Conservation (phyloP, 495 filamentous ascomycete species). For the Penicillium lividum region DNA sequence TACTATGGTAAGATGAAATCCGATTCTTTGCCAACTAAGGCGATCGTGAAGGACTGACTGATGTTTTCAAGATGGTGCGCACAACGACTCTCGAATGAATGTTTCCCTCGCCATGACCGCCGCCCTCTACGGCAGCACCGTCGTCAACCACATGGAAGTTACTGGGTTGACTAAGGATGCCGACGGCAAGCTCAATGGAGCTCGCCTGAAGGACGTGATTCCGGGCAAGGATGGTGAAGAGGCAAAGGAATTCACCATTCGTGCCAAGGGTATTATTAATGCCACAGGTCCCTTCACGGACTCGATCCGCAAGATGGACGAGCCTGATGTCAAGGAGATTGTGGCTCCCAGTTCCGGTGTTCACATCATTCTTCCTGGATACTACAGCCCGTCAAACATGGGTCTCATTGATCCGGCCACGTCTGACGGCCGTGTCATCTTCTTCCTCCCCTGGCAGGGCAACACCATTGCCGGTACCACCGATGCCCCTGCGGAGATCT, state of each 20-base stretch:
- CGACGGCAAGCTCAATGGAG: slow-evolving; percentile 77
- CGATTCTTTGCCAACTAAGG: no score
- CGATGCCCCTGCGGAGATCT: slow-evolving; percentile 80
- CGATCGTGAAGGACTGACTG: background rate
- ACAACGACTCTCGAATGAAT: slow-evolving; percentile 99
- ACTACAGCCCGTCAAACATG: slow-evolving; percentile 94
- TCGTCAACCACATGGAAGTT: slow-evolving; percentile 93
- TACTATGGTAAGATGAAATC: slow-evolving; percentile 70
- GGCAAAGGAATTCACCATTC: slow-evolving; percentile 67
- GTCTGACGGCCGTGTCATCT: slow-evolving; percentile 95
- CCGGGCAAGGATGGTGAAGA: slow-evolving; percentile 56
- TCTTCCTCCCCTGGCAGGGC: slow-evolving; percentile 99
- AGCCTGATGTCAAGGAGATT: slow-evolving; percentile 73
- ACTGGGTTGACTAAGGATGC: slow-evolving; percentile 79
- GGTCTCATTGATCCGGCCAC: slow-evolving; percentile 93
- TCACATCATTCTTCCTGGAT: slow-evolving; percentile 92
- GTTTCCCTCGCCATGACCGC: slow-evolving; percentile 95
- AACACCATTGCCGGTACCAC: slow-evolving; percentile 99
- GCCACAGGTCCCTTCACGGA: slow-evolving; percentile 97
- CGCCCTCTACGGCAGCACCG: slow-evolving; percentile 86
- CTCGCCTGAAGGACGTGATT: slow-evolving; percentile 74
- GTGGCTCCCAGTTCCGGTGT: slow-evolving; percentile 93
- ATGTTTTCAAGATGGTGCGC: slow-evolving; percentile 71
- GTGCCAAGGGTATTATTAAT: slow-evolving; percentile 91
- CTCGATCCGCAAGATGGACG: slow-evolving; percentile 88